phyloP scores from a whole-genome alignment of 23 red algal genomes.

The Gracilariopsis chorda region DNA sequence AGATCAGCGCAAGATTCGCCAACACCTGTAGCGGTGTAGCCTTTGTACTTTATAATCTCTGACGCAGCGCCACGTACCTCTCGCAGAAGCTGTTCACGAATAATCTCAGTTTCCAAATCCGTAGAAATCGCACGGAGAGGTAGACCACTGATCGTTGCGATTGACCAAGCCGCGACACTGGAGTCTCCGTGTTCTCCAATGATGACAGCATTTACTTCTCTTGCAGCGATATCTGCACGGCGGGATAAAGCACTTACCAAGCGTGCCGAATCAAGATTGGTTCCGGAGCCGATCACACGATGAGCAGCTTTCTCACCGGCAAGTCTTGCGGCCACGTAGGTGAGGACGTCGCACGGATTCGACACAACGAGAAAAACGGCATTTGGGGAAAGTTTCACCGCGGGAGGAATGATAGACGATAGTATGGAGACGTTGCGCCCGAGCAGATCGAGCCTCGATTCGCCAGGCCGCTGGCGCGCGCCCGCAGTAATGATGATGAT shows the following conservation, averaged over 20 bases:
- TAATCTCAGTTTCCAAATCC: background rate
- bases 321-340: conserved; percentile 37
- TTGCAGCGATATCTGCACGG: conserved; percentile 16
- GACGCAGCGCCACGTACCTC: conserved; percentile 29
- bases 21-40: conserved; percentile 55
- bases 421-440: conserved; percentile 60
- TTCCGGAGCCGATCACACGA: conserved; percentile 62
- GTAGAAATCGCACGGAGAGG: conserved; percentile 25
- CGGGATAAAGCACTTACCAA: conserved; percentile 17
- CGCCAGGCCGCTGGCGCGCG: conserved; percentile 49
- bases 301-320: conserved; percentile 21
- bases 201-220: conserved; percentile 40
- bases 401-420: conserved; percentile 29
- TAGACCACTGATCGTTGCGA: conserved; percentile 36
- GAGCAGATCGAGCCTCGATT: conserved; percentile 59
- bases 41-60: conserved; percentile 50
- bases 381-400: conserved; percentile 26
- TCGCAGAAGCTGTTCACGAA: background rate
- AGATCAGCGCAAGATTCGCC: conserved; percentile 50
- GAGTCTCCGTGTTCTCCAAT: conserved; percentile 77
- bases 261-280: conserved; percentile 62
- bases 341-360: conserved; percentile 60
- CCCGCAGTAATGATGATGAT: conserved; percentile 71
- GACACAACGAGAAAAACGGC: conserved; percentile 56
- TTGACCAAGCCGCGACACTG: conserved; percentile 33